Evolutionary conservation across 305 asterid species (phyloP), one percentile per base, ranked within the genome.

Genomic region (Fraxinus baroniana): DNA sequence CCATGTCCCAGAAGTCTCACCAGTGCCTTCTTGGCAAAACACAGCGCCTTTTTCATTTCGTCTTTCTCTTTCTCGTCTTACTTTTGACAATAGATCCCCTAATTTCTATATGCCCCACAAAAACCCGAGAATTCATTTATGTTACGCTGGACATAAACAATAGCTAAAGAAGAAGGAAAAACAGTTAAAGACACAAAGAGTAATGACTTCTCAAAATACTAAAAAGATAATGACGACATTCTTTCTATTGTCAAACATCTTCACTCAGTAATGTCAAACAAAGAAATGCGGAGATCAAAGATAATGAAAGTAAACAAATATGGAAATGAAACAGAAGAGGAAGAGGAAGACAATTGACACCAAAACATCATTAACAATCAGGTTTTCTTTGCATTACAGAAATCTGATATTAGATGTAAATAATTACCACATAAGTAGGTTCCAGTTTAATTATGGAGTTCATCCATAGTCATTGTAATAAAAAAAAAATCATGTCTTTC

Each of bases 1-100:
- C 52, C 82, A 46, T 83, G 75, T 24, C 35, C 55, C 79, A 82
- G 30, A 26, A 68, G 36, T 68, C 74, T 8, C 7, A 68, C 35
- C 74, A 68, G 35, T 68, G 74, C 37, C 18, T 26, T 24, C 37
- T 12, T 68, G 13, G 74, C 37, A 24, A 17, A 32, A 10, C 0
- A 8, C 8, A 68, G 37, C 35, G 28, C 74, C 74, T 24, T 68
- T 10, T 26, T 68, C 8, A 68, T 26, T 24, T 68, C 4, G 0
- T 26, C 30, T 68, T 26, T 12, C 37, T 68, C 36, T 68, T 24
- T 12, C 74, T 68, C 36, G 35, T 68, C 18, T 28, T 68, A 68
- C 20, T 26, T 26, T 28, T 0, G 10, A 9, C 18, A 13, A 28
- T 33, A 68, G 74, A 68, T 68, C 15, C 74, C 28, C 74, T 68